Base-by-base conservation (phyloP, 495 filamentous ascomycete species). In the Tuber magnatum region DNA sequence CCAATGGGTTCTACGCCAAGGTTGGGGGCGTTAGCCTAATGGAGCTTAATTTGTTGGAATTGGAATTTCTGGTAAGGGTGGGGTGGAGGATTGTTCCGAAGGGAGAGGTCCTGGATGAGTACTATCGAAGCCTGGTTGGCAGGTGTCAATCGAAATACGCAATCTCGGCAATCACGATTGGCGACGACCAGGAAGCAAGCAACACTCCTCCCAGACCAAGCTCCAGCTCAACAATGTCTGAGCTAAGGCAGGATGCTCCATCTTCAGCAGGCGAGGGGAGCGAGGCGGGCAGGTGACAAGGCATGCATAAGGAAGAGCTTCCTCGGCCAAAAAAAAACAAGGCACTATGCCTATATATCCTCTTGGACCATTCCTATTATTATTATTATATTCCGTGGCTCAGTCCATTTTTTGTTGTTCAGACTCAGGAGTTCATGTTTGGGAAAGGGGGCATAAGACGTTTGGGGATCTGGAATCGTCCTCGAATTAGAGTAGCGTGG, bases 71-170 rank as follows among this genome's bases (percentile, higher is more conserved):
- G 48, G 91, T 92, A 82, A 86, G 92, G 77, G 91, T 98, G 41
- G 92, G 97, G 75, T 99, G 95, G 95, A 91, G 91, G 74, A 99
- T 99, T 80, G 94, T 99, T 16, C 95, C 95, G 24, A 92, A 94
- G 77, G 93, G 94, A 8, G 96, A 98, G 82, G 90, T 95, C 6
- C 84, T 99, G 69, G 93, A 91, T 69, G 94, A 97, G 72, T 99
- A 99, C 79, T 99, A 98, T 82, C 87, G 88, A 77, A 95, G 92
- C 46, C 84, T 99, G 38, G 91, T 97, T 38, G 93, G 91, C 74
- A 83, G 91, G 76, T 18, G 82, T 44, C 71, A 68, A 70, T 75
- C 39, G 18, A 73, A 76, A 71, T 82, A 82, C 75, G 71, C 44
- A 71, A 81, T 81, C 44, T 70, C 48, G 51, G 68, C 1, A 35